These are phyloP conservation scores for Pyrus pyrifolia DNA, from an alignment of 306 rosid species.

Conservation along the genomic window DNA sequence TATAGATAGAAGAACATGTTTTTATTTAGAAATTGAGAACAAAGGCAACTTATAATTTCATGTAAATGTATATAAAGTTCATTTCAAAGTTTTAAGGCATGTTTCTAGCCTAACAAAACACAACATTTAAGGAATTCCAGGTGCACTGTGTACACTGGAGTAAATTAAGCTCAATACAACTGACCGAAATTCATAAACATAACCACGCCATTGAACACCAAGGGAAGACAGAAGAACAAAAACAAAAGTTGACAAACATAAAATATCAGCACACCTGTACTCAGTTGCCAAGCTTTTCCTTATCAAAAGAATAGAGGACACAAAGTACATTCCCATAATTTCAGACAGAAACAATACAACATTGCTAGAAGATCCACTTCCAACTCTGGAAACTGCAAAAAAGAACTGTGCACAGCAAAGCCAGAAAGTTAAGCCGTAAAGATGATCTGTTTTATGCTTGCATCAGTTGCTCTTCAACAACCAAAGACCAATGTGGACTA, in stretches of 20 bases:
- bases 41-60: not conserved
- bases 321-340: conserved; percentile 96
- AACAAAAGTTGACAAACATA: not conserved
- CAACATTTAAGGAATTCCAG: not conserved
- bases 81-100: not conserved
- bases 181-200: not conserved
- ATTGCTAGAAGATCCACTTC: conserved; percentile 99
- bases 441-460: not conserved
- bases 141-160: not conserved
- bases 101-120: not conserved
- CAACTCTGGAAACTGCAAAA: conserved; percentile 96
- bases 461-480: not conserved
- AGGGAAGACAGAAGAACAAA: not conserved
- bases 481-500: not conserved
- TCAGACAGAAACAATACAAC: conserved; percentile 91
- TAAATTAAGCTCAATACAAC: not conserved
- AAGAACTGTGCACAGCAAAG: conserved; percentile 59
- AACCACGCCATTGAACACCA: not conserved
- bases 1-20: not conserved
- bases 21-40: not conserved
- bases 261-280: conserved; percentile 58
- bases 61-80: not conserved
- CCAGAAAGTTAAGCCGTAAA: not conserved
- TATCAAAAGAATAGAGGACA: conserved; percentile 92
- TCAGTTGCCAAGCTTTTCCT: conserved; percentile 97